These are phyloP conservation scores for Fusarium decemcellulare DNA, from an alignment of 2,329 filamentous ascomycete genomes.

Conservation along the genomic window DNA sequence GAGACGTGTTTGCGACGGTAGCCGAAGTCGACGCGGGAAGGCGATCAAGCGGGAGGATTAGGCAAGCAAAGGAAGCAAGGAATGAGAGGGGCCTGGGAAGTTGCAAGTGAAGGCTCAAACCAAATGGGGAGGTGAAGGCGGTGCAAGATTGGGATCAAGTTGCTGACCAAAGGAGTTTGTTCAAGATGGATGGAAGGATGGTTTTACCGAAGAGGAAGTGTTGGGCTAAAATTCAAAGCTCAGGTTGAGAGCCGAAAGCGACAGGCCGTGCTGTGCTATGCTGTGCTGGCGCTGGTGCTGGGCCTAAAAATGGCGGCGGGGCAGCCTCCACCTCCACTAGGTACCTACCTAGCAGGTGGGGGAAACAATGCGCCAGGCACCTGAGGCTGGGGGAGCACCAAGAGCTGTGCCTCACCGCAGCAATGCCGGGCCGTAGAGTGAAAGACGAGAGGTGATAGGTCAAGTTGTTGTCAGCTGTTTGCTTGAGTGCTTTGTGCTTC, in stretches of 20 bases:
- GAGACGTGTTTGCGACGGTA: conserved; percentile 31
- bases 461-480: too few species aligned
- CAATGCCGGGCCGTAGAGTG: too few species aligned
- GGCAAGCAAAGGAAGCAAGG: conserved; percentile 15
- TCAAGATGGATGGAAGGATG: conserved; percentile 26
- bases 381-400: neutral
- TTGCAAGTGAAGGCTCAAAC: conserved; percentile 16
- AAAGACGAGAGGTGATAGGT: too few species aligned
- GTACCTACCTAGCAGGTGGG: neutral
- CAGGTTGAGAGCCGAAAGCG: conserved; percentile 38
- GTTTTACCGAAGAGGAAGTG: conserved; percentile 27
- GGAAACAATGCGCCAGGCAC: conserved; percentile 35
- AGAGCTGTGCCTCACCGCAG: conserved; percentile 1
- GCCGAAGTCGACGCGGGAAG: conserved; percentile 13
- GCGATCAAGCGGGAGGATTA: conserved; percentile 22
- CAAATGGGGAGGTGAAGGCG: conserved; percentile 23
- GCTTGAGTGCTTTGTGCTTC: too few species aligned
- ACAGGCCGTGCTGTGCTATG: conserved; percentile 3
- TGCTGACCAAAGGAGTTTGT: conserved; percentile 28
- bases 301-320: conserved; percentile 34
- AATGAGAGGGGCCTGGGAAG: conserved; percentile 10
- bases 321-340: neutral
- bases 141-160: conserved; percentile 20
- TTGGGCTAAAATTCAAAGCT: conserved; percentile 44
- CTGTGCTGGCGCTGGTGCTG: neutral